These are phyloP conservation scores for Bombardia bombarda DNA, from an alignment of 495 filamentous ascomycete species.

Conservation along the genomic window DNA sequence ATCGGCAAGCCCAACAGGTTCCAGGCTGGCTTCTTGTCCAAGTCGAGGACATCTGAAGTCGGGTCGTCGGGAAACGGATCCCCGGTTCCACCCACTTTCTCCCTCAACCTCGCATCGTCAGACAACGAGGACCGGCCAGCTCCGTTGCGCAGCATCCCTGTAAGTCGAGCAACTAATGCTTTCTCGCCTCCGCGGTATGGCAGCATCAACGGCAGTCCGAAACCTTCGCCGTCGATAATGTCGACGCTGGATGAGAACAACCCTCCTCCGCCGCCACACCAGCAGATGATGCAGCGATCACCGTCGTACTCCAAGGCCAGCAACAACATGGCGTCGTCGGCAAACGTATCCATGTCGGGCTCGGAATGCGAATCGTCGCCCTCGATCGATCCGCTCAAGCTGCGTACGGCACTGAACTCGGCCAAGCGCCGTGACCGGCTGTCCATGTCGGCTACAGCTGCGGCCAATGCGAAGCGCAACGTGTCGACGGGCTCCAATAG, in stretches of 20 bases:
- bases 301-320: constrained; percentile 22
- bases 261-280: too few relatives aligned
- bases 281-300: background rate
- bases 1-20: constrained; percentile 68
- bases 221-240: constrained; percentile 6
- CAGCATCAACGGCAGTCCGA: constrained; percentile 19
- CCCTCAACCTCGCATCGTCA: constrained; percentile 54
- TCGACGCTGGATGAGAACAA: constrained; percentile 33
- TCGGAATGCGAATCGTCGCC: constrained; percentile 39
- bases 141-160: constrained; percentile 33
- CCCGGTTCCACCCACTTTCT: constrained; percentile 55
- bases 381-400: constrained; percentile 34
- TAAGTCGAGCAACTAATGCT: constrained; percentile 33
- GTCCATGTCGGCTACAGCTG: constrained; percentile 16
- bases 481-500: constrained; percentile 22
- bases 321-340: constrained; percentile 1
- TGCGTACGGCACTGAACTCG: constrained; percentile 37
- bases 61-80: constrained; percentile 42
- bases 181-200: constrained; percentile 26
- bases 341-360: constrained; percentile 14
- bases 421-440: constrained; percentile 35
- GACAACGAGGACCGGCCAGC: constrained; percentile 58
- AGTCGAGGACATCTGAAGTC: constrained; percentile 26
- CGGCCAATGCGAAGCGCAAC: constrained; percentile 25
- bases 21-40: constrained; percentile 83